Evolutionary conservation across 2,329 filamentous ascomycete species (phyloP).

Genomic region (Hypoxylon sp.): DNA sequence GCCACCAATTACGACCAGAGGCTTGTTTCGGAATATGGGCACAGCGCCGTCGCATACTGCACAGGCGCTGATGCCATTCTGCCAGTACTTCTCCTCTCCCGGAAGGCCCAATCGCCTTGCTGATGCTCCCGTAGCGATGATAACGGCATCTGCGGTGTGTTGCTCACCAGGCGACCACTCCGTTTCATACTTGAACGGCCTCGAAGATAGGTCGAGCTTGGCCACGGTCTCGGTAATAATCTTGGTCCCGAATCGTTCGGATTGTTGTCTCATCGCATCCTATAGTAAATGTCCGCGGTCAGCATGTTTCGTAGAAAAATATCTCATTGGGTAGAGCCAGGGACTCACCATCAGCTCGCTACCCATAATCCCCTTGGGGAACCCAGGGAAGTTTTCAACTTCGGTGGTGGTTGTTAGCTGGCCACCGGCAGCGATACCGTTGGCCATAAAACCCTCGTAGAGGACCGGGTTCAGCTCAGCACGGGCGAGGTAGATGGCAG

Average conservation of each 20-base stretch:
- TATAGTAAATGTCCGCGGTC: slow-evolving; percentile 46
- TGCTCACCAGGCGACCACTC: slow-evolving; percentile 87
- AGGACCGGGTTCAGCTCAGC: slow-evolving; percentile 95
- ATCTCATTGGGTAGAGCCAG: not conserved
- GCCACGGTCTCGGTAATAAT: slow-evolving; percentile 94
- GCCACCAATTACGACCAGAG: slow-evolving; percentile 93
- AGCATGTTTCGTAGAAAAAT: slow-evolving; percentile 6
- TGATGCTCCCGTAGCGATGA: slow-evolving; percentile 95
- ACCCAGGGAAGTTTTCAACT: slow-evolving; percentile 97
- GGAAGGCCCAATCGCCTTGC: slow-evolving; percentile 84
- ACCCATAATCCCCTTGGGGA: slow-evolving; percentile 89
- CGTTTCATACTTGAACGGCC: slow-evolving; percentile 93
- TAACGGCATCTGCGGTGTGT: slow-evolving; percentile 91
- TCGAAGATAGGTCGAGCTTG: slow-evolving; percentile 83
- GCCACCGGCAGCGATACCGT: slow-evolving; percentile 94
- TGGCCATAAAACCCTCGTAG: slow-evolving; percentile 98
- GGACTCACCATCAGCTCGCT: slow-evolving; percentile 81
- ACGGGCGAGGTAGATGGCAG: slow-evolving; percentile 94
- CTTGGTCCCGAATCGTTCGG: slow-evolving; percentile 89
- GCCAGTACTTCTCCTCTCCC: slow-evolving; percentile 97
- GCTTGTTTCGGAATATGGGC: slow-evolving; percentile 97
- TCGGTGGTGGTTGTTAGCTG: slow-evolving; percentile 99
- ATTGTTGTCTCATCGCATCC: slow-evolving; percentile 94
- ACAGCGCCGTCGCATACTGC: slow-evolving; percentile 97
- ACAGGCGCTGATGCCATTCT: slow-evolving; percentile 94